phyloP scores from a whole-genome alignment of 1,284 basidiomycete species.

The Apiotrichum veenhuisii region DNA sequence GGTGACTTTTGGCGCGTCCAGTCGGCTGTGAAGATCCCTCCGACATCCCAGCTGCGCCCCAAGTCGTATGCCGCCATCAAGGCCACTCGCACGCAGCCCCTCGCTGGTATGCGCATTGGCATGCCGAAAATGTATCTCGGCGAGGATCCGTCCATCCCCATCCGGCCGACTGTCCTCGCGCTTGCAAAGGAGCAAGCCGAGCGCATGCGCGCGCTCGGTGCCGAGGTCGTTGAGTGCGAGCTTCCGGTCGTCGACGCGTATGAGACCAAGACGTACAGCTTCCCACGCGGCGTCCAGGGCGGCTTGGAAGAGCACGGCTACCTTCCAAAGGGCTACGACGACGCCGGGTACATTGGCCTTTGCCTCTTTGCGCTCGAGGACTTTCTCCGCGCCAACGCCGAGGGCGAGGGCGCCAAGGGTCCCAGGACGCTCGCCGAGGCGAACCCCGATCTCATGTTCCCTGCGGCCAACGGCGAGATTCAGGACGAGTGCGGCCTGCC shows the following conservation, averaged over 20 bases:
- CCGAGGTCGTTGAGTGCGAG: conserved; percentile 7
- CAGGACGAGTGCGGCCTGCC: background rate
- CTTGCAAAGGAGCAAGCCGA: background rate
- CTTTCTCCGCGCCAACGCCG: conserved; percentile 9
- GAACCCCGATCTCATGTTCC: conserved; percentile 8
- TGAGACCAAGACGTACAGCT: background rate
- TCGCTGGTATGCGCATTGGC: conserved; percentile 5
- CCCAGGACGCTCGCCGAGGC: background rate
- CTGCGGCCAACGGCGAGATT: conserved; percentile 6
- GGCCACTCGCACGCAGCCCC: background rate
- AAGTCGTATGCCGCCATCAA: background rate
- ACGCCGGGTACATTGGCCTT: conserved; percentile 1
- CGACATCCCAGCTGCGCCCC: conserved; percentile 2
- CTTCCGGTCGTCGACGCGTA: conserved; percentile 4
- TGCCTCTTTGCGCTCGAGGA: conserved; percentile 8
- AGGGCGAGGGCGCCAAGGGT: background rate
- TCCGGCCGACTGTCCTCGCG: background rate
- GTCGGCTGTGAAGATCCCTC: background rate
- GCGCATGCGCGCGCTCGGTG: conserved; percentile 5
- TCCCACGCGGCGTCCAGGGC: conserved; percentile 8
- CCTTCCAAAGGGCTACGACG: background rate
- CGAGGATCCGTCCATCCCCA: background rate
- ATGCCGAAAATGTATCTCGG: conserved; percentile 9
- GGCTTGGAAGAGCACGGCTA: conserved; percentile 6
- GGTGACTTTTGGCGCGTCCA: conserved; percentile 15